A percentile compares a stretch with the other conserved stretches of the same genome.
These are phyloP conservation scores for Calonectria henricotiae DNA, from an alignment of 2,329 filamentous ascomycete genomes.

Conservation along the genomic window DNA sequence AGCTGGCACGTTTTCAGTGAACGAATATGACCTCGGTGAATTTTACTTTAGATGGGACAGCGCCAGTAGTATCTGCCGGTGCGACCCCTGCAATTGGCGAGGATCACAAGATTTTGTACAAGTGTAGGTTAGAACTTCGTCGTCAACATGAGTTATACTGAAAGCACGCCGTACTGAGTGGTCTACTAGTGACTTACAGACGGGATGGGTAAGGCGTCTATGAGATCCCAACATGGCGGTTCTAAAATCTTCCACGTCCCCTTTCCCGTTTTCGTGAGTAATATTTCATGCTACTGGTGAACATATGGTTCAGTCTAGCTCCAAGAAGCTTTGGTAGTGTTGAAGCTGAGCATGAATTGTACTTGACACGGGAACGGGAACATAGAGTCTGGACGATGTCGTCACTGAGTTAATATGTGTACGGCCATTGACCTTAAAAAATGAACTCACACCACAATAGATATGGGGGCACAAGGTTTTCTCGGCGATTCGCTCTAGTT, in stretches of 20 bases:
- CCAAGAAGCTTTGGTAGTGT: too few species aligned
- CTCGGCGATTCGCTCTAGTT: neutral
- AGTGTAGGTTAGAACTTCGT: neutral
- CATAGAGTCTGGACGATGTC: neutral
- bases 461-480: neutral
- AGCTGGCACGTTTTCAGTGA: neutral
- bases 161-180: neutral
- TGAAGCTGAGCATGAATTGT: neutral
- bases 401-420: neutral
- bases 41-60: slow-evolving; percentile 2
- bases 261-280: neutral
- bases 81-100: slow-evolving; percentile 1
- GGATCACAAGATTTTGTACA: neutral
- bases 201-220: neutral
- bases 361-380: neutral
- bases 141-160: neutral
- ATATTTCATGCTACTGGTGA: neutral
- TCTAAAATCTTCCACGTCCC: neutral
- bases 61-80: neutral
- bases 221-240: neutral
- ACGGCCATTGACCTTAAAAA: neutral
- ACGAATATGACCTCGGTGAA: slow-evolving; percentile 10
- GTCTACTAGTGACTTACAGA: neutral
- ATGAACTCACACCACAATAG: neutral
- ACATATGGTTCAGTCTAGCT: neutral